Conservation (phyloP, 441 rosid species). For the Bruguiera hainesii region DNA sequence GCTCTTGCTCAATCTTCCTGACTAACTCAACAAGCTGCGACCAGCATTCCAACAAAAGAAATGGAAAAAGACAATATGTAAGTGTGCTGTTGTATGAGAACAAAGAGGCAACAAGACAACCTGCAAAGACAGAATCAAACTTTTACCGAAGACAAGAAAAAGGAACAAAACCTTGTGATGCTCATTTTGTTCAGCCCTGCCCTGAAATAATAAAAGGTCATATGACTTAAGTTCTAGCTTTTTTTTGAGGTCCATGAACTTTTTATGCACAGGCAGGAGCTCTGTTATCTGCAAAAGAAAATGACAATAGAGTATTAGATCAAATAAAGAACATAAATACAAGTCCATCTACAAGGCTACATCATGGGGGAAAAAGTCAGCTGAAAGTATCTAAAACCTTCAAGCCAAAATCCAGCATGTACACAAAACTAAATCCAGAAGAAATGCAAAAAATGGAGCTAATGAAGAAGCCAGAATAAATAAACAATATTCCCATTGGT, state of each 20-base stretch:
- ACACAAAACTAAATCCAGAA: no score
- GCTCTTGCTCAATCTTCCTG: constrained; percentile 80
- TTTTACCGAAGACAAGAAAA: constrained; percentile 9
- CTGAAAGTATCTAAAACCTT: neutral
- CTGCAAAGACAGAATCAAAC: constrained; percentile 13
- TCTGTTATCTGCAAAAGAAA: constrained; percentile 65
- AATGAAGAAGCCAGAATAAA: no score
- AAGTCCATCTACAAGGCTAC: constrained; percentile 8
- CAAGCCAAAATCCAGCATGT: neutral
- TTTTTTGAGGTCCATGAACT: constrained; percentile 62
- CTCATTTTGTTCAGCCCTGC: constrained; percentile 96
- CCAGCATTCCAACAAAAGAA: constrained; percentile 10
- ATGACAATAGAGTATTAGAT: constrained; percentile 3
- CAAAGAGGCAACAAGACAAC: constrained; percentile 17
- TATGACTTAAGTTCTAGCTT: constrained; percentile 85
- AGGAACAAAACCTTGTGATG: constrained; percentile 78
- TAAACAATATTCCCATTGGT: neutral
- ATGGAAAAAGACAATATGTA: neutral
- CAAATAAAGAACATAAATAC: constrained; percentile 5
- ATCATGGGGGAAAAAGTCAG: neutral
- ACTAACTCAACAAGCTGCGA: constrained; percentile 83
- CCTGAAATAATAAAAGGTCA: constrained; percentile 85
- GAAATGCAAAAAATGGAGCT: no score
- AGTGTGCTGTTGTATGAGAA: neutral
- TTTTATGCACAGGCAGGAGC: constrained; percentile 72